phyloP scores from a whole-genome alignment of 257 asterid genomes.

The Scutellaria barbata region DNA sequence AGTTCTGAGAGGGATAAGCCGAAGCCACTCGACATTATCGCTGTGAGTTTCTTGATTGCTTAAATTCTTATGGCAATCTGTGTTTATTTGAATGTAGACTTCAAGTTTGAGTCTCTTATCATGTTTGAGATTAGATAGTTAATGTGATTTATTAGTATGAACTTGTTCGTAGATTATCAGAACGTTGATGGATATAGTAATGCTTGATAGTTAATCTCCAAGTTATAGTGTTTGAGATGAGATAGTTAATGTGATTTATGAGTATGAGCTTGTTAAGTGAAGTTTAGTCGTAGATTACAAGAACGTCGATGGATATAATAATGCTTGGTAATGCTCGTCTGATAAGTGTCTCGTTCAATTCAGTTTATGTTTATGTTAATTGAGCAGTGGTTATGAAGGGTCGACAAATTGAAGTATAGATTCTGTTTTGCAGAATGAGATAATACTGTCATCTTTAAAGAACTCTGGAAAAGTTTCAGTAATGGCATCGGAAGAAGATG shows the following conservation, averaged over 20 bases:
- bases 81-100: not conserved
- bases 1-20: conserved; percentile 80
- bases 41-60: conserved; percentile 51
- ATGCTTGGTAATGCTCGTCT: not conserved
- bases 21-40: conserved; percentile 85
- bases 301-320: not conserved
- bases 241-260: not conserved
- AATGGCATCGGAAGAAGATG: conserved; percentile 98
- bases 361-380: not conserved
- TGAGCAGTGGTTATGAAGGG: not conserved
- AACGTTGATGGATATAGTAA: no score
- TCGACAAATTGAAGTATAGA: conserved; percentile 1
- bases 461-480: conserved; percentile 88
- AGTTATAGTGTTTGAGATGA: not conserved
- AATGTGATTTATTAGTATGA: not conserved
- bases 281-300: not conserved
- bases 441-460: conserved; percentile 69
- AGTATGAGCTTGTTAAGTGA: not conserved
- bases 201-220: no score
- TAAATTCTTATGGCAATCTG: not conserved
- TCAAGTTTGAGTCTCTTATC: not conserved
- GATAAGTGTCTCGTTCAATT: not conserved
- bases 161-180: no score
- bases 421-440: conserved; percentile 71
- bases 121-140: not conserved